Evolutionary conservation across 305 asterid genomes (phyloP).

Genomic region (Fraxinus nigra): DNA sequence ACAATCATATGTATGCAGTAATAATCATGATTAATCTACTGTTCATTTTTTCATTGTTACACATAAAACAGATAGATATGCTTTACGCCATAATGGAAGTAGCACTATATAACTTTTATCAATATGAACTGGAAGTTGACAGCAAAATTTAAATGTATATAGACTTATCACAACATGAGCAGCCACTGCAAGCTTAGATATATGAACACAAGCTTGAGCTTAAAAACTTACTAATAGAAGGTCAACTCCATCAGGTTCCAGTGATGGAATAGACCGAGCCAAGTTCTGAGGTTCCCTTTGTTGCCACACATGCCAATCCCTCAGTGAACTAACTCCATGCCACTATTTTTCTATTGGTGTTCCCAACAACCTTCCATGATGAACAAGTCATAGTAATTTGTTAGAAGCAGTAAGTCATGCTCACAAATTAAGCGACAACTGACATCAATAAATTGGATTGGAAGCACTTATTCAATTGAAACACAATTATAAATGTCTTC

Average conservation of each 20-base stretch:
- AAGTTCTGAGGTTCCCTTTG: conserved; percentile 81
- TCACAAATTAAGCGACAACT: background rate
- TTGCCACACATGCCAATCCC: conserved; percentile 95
- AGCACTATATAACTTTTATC: too few species aligned
- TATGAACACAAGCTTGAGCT: background rate
- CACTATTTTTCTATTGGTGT: conserved; percentile 80
- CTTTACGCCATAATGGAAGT: too few species aligned
- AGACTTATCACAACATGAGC: background rate
- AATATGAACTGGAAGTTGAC: too few species aligned
- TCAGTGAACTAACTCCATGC: conserved; percentile 78
- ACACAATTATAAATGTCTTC: background rate
- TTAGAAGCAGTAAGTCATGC: background rate
- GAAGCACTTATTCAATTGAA: too few species aligned
- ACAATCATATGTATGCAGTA: too few species aligned
- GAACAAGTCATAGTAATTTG: background rate
- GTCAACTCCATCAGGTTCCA: conserved; percentile 84
- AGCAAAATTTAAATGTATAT: background rate
- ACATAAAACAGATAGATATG: too few species aligned
- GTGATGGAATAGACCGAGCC: conserved; percentile 69
- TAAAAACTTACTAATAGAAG: conserved; percentile 56
- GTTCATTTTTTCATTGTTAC: too few species aligned
- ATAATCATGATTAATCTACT: too few species aligned
- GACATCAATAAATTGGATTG: background rate
- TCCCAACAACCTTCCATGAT: conserved; percentile 63
- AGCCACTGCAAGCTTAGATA: background rate